Percentiles rank a stretch among this genome's conserved stretches.
Conservation (phyloP, 1,284 basidiomycete genomes). For the Trametes hirsuta region DNA sequence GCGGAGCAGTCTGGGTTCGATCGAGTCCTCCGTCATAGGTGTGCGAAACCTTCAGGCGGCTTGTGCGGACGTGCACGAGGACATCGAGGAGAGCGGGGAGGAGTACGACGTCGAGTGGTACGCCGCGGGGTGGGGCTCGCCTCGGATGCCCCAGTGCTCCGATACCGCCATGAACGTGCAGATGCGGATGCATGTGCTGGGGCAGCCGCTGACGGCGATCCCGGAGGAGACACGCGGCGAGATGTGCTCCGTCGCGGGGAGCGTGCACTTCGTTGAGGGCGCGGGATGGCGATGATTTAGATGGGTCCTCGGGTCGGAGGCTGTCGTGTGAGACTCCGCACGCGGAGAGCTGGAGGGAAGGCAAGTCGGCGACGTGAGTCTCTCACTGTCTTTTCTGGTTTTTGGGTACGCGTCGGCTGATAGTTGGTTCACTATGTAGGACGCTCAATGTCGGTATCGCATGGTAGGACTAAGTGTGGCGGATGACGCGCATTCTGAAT, state of each 20-base stretch:
- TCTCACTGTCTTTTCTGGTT: too few relatives aligned
- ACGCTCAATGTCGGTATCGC: conserved; percentile 15
- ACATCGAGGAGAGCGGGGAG: not conserved
- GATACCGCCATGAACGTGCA: conserved; percentile 6
- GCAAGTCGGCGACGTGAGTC: conserved; percentile 23
- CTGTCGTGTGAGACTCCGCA: not conserved
- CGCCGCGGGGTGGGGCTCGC: conserved; percentile 9
- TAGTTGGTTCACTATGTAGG: too few relatives aligned
- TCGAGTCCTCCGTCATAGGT: not conserved
- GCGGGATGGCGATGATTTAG: not conserved
- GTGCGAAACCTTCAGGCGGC: not conserved
- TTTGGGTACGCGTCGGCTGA: too few relatives aligned
- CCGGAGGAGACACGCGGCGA: conserved; percentile 34
- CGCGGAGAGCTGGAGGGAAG: conserved; percentile 29
- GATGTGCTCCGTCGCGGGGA: conserved; percentile 49
- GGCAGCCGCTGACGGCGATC: conserved; percentile 33
- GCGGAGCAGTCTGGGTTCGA: conserved; percentile 3
- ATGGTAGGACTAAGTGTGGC: conserved; percentile 1
- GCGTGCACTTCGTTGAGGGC: conserved; percentile 38
- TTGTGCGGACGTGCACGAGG: not conserved
- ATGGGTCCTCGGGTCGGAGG: not conserved
- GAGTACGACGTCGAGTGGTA: conserved; percentile 9
- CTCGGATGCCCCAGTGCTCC: conserved; percentile 5
- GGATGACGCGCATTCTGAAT: too few relatives aligned
- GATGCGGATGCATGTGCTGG: conserved; percentile 26